Base-by-base conservation (phyloP, 225 moss, liverwort and hornwort species). In the Thuidium tamariscinum region DNA sequence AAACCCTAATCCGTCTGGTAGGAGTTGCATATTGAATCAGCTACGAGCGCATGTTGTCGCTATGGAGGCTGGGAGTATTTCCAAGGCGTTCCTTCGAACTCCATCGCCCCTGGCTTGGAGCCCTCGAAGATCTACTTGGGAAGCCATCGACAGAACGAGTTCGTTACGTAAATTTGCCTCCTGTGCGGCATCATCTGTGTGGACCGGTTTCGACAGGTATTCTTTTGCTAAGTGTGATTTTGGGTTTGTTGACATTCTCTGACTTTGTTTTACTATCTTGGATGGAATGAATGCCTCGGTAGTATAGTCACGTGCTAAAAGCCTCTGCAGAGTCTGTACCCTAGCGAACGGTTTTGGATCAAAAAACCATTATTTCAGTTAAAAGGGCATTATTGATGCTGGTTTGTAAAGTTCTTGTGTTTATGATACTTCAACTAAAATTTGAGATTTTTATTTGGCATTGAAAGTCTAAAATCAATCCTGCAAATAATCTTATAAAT, bases 181-280 rank as follows among this genome's bases (percentile, higher is more conserved):
- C 15, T 48, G 54, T 46, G 61, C 17, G 20, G 30, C 61, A n/a
- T 88, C 60, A 29, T 88, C 39, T 54, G 61, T 37, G 83, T 79
- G 80, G 79, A 83, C 64, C 54, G 74, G 77, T 80, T 80, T 80
- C 49, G 54, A 88, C 83, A 88, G 85, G 89, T 91, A 81, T 70
- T 59, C 23, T 42, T 55, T 39, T 51, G 39, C 34, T 19, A 12
- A 60, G 59, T 49, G 39, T 46, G 34, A 10, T 29, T 70, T 51
- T 15, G 37, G 62, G 49, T 70, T 86, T 46, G 16, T 57, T 19
- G 70, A 51, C 71, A 32, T 19, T 29, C 7, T 84, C 29, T 85
- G 76, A 79, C 6, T 90, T 80, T 85, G 21, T 65, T 82, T 54
- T 61, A 51, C 12, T 55, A 48, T 70, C 62, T 59, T 52, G 82